Base-by-base conservation (phyloP, 139 green algal species). In the Chlorella vulgaris region DNA sequence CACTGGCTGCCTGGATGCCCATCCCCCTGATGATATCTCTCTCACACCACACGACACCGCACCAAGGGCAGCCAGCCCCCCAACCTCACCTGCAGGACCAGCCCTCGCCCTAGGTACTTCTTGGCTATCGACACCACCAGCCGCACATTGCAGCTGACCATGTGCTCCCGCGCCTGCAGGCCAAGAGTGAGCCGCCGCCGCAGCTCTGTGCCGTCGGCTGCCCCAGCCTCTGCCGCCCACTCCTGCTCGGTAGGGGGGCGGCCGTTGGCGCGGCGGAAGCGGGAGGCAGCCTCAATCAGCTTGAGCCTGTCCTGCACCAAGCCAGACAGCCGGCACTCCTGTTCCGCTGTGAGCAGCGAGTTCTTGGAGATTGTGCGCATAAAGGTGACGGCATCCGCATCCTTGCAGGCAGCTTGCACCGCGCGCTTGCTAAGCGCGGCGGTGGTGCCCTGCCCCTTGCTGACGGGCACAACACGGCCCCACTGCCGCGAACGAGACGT, bases 111-210 rank as follows among this genome's bases (percentile, higher is more conserved):
- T 24, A 86, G 51, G 87, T 98, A 98, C 78, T 93, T 93, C 74
- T 93, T 91, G 39, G 94, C 95, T 31, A 99, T 91, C 36, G 88
- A 93, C 51, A 97, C 88, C 19, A 99, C 97, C 78, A 99, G 86
- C 51, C 96, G 90, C 84, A 96, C 92, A 91, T 99, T 99, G 81
- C 88, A 87, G 55, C 89, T 83, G 31, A 99, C 83, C 94, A 99
- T 98, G 50, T 89, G 42, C 65, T 92, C 82, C 78, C 95, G 96
- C 60, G 93, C 92, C 31, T 82, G 70, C 47, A 91, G 67, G 22
- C 92, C 91, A 4, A 86, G 83, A 22, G 78, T 31, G 58, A 95
- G 78, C 18, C 78, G 53, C 42, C 77, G 7, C 18, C 74, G 42
- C 39, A 94, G 28, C 39, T 78, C 38, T 8, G 67, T 50, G 35